Evolutionary conservation across 805 yeast species (phyloP).

Genomic region (Ogataea naganishii): DNA sequence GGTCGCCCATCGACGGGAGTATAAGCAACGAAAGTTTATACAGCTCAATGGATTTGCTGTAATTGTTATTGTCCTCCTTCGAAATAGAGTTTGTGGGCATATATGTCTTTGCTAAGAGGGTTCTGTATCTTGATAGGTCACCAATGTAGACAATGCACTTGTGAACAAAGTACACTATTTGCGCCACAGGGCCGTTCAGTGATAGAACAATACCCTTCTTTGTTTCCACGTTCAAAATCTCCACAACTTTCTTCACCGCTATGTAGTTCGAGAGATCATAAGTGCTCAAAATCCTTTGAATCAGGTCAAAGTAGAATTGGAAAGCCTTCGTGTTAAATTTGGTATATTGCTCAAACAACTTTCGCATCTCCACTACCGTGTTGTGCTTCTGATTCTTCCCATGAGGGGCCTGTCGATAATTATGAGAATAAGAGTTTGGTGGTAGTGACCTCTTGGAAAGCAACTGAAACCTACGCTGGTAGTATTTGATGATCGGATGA

Average conservation of each 20-base stretch:
- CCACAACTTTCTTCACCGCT: conserved; percentile 21
- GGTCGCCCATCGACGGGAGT: conserved; percentile 63
- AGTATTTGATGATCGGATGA: conserved; percentile 55
- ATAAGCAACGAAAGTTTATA: conserved; percentile 47
- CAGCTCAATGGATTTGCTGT: conserved; percentile 33
- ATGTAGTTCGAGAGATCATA: conserved; percentile 29
- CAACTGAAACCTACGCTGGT: conserved; percentile 28
- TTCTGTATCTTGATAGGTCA: conserved; percentile 48
- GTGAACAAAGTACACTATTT: conserved; percentile 34
- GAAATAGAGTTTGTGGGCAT: conserved; percentile 22
- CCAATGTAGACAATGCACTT: conserved; percentile 47
- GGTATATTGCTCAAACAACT: conserved; percentile 40
- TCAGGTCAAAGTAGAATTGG: conserved; percentile 36
- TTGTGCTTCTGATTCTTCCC: too few relatives aligned
- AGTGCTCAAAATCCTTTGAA: conserved; percentile 30
- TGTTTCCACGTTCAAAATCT: conserved; percentile 14
- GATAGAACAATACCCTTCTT: conserved; percentile 3
- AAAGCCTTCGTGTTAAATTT: conserved; percentile 39
- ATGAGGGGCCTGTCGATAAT: too few relatives aligned
- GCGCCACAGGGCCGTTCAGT: conserved; percentile 10
- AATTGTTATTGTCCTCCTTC: conserved; percentile 30
- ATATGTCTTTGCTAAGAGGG: conserved; percentile 37
- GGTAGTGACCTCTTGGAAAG: conserved; percentile 11
- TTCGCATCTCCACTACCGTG: conserved; percentile 53
- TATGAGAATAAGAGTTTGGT: too few relatives aligned